Evolutionary conservation across 2,329 filamentous ascomycete species (phyloP).

Genomic region (Anthostomella pinea): DNA sequence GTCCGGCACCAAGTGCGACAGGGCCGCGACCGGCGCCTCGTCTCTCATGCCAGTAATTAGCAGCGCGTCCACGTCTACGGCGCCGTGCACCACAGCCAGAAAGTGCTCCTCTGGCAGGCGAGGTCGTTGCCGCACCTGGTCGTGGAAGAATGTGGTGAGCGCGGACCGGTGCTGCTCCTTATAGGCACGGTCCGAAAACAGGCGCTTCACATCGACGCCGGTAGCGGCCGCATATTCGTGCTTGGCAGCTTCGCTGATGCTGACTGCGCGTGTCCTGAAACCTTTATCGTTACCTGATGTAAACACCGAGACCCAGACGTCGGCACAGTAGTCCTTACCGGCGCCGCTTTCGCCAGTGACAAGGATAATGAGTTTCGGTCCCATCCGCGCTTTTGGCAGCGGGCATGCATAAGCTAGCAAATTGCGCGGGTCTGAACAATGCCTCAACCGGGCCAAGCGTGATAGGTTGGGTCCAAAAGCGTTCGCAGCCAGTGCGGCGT

Average conservation of each 20-base stretch:
- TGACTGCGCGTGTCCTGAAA: slow-evolving; percentile 41
- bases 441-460: slow-evolving; percentile 52
- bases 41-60: slow-evolving; percentile 64
- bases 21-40: slow-evolving; percentile 50
- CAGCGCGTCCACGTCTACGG: slow-evolving; percentile 49
- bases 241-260: slow-evolving; percentile 59
- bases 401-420: slow-evolving; percentile 54
- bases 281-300: slow-evolving; percentile 18
- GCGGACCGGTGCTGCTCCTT: slow-evolving; percentile 58
- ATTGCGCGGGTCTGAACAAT: slow-evolving; percentile 43
- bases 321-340: slow-evolving; percentile 61
- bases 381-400: slow-evolving; percentile 37
- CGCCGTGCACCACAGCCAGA: slow-evolving; percentile 39
- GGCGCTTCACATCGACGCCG: slow-evolving; percentile 44
- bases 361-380: slow-evolving; percentile 51
- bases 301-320: slow-evolving; percentile 47
- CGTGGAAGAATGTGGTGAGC: slow-evolving; percentile 50
- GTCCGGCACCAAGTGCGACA: slow-evolving; percentile 53
- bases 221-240: slow-evolving; percentile 50
- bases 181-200: slow-evolving; percentile 54
- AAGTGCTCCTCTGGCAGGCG: slow-evolving; percentile 51
- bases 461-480: slow-evolving; percentile 56
- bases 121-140: slow-evolving; percentile 42
- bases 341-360: slow-evolving; percentile 53
- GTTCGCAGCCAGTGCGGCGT: slow-evolving; percentile 44